Base-by-base conservation (phyloP, 108 stramenopile species). In the Cyclotella choctawhatcheeana region DNA sequence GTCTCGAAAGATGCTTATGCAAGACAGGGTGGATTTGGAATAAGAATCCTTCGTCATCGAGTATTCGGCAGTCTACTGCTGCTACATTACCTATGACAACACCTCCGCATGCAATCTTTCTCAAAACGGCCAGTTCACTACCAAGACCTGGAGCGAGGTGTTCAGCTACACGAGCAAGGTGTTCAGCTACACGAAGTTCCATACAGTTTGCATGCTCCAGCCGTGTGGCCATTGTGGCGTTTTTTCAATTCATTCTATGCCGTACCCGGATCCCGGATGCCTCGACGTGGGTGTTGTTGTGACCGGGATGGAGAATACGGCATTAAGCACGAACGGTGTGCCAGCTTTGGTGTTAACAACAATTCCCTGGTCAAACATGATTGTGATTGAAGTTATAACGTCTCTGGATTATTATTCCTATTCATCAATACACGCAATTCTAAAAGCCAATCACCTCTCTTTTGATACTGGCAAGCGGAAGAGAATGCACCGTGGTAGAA, bases 401-500 rank as follows among this genome's bases (percentile, higher is more conserved):
- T 31, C 71, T 2, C 17, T 71, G 7, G 47, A 62, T 51, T 10
- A 29, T 61, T 20, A 53, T 24, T 40, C 37, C 37, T 6, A 40
- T 40, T 40, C 67, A 21, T 25, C 67, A n/a, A n/a, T 22, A 48
- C 31, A 16, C 27, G 45, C 45, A 59, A 58, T 33, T 62, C 31
- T 20, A 68, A 14, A 56, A 60, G 43, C 58, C 82, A 18, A 62
- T 68, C n/a, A 69, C 65, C 0, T 60, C 56, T 31, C 73, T 79
- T 16, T 47, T 93, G 0, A 74, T 95, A 30, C 66, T 89, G 40
- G 88, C 89, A 10, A 88, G 82, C 69, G 91, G 93, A 24, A 70
- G 91, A 30, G 91, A 92, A 67, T 92, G 90, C 64, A 84, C 93
- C 22, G 73, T 82, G 7, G 82, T 95, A 22, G 93, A 92, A 18